A percentile compares a stretch with the other conserved stretches of the same genome.
Evolutionary conservation across 306 rosid species (phyloP).

Genomic region (Vicia sativa): DNA sequence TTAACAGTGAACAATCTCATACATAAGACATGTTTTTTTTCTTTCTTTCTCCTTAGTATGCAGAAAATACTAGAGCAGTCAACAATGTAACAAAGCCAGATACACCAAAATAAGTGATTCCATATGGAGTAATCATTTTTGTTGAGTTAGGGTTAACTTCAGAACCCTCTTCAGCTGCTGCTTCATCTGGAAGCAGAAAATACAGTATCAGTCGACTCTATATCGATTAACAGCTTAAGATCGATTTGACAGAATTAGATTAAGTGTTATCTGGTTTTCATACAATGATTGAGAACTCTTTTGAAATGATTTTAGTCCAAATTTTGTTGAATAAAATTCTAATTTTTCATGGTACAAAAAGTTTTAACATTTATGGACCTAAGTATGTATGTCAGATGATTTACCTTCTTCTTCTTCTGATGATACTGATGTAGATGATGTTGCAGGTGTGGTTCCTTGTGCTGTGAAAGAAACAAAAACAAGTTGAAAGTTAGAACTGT

Average conservation of each 20-base stretch:
- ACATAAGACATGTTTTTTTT: neutral
- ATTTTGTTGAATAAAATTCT: slow-evolving; percentile 1
- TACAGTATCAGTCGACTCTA: neutral
- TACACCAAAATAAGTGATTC: slow-evolving; percentile 12
- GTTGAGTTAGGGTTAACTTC: slow-evolving; percentile 12
- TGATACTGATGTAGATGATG: neutral
- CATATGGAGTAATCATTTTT: slow-evolving; percentile 36
- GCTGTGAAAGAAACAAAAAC: slow-evolving; percentile 10
- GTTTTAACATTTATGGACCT: neutral
- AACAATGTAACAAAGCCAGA: slow-evolving; percentile 39
- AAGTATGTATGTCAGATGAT: neutral
- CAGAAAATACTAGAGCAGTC: slow-evolving; percentile 33
- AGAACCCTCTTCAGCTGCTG: neutral
- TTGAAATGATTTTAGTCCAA: neutral
- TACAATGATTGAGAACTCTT: neutral
- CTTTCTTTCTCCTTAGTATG: slow-evolving; percentile 21
- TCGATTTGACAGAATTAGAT: neutral
- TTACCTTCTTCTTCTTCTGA: neutral
- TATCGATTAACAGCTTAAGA: neutral
- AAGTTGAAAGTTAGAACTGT: slow-evolving; percentile 16
- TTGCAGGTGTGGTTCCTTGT: neutral
- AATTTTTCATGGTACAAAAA: slow-evolving; percentile 3
- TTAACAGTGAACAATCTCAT: slow-evolving; percentile 3
- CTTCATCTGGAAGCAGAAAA: slow-evolving; percentile 7
- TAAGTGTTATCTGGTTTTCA: neutral